These are phyloP conservation scores for Bacidia rubella DNA, from an alignment of 495 filamentous ascomycete genomes.

Conservation along the genomic window DNA sequence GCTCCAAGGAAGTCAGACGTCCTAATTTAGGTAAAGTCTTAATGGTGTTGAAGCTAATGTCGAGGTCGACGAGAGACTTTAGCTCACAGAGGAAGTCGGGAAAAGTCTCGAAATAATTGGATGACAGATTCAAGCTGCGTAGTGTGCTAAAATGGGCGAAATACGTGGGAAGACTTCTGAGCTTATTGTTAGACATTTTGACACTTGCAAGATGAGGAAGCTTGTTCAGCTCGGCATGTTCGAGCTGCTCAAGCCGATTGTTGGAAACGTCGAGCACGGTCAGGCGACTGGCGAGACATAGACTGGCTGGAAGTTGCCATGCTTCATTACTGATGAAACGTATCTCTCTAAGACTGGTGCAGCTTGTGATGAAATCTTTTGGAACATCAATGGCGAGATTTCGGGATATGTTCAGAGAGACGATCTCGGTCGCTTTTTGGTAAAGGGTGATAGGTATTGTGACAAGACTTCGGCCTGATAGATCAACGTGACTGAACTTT, in stretches of 20 bases:
- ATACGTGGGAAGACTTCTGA: conserved; percentile 61
- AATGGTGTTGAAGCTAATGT: conserved; percentile 94
- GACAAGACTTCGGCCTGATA: conserved; percentile 79
- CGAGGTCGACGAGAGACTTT: conserved; percentile 75
- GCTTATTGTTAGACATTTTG: conserved; percentile 82
- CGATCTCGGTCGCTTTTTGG: conserved; percentile 81
- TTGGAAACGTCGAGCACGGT: conserved; percentile 90
- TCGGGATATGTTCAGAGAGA: conserved; percentile 80
- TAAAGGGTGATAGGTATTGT: conserved; percentile 93
- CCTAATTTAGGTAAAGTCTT: conserved; percentile 65
- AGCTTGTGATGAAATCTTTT: conserved; percentile 91
- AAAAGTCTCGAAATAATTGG: conserved; percentile 77
- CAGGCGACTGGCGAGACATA: conserved; percentile 66
- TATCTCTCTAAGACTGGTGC: conserved; percentile 83
- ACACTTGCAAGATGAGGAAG: conserved; percentile 70
- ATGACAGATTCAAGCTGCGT: conserved; percentile 76
- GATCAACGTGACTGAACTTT: conserved; percentile 86
- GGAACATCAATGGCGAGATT: conserved; percentile 90
- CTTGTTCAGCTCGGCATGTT: conserved; percentile 62
- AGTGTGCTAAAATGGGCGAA: conserved; percentile 67
- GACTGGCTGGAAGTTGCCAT: conserved; percentile 68
- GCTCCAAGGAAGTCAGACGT: conserved; percentile 61
- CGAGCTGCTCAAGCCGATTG: conserved; percentile 76
- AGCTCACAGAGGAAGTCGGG: conserved; percentile 73
- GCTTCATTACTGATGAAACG: conserved; percentile 89